These are phyloP conservation scores for Cladophialophora carrionii DNA, from an alignment of 2,329 filamentous ascomycete genomes.

Conservation along the genomic window DNA sequence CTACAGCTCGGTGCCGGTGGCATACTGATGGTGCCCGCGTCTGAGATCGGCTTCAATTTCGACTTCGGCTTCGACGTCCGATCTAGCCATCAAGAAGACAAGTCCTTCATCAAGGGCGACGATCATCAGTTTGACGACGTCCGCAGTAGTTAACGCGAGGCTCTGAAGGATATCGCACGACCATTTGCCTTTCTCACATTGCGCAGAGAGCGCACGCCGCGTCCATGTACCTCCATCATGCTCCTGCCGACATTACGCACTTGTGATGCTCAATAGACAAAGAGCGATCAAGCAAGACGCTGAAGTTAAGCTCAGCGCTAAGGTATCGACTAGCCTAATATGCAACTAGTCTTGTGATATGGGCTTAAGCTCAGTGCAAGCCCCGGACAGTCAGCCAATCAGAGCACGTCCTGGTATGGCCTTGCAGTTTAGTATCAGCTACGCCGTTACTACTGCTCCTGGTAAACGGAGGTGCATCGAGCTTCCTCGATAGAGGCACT, in stretches of 20 bases:
- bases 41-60: not conserved
- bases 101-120: not conserved
- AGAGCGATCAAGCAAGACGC: not conserved
- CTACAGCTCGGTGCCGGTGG: not conserved
- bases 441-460: not conserved
- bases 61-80: not conserved
- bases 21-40: not conserved
- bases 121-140: too few species aligned
- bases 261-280: not conserved
- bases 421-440: not conserved
- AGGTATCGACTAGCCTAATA: not conserved
- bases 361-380: not conserved
- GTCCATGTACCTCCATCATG: not conserved
- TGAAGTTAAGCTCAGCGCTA: constrained; percentile 1
- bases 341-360: not conserved
- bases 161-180: not conserved
- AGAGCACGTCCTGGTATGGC: not conserved
- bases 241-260: not conserved
- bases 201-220: fast-evolving
- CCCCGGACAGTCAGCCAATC: not conserved
- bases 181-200: not conserved
- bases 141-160: not conserved
- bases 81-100: not conserved
- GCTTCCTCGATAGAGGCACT: not conserved
- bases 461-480: not conserved